Evolutionary conservation across 2,329 filamentous ascomycete species (phyloP).

Genomic region (Colletotrichum paranaense): DNA sequence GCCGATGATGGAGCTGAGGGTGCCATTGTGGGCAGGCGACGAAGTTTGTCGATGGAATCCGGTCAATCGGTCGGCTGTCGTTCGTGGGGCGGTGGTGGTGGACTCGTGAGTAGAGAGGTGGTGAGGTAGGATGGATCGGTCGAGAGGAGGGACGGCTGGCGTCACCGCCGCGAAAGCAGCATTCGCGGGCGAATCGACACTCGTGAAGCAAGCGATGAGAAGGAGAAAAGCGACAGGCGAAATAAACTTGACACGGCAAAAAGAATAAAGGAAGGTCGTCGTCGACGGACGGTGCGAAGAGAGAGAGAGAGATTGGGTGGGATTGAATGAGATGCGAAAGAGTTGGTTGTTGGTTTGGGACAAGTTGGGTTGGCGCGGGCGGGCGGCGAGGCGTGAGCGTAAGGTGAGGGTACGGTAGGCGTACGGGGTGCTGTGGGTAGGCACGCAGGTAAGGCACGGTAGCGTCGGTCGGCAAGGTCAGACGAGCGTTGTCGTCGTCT

Average conservation of each 20-base stretch:
- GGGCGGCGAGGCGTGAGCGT: background rate
- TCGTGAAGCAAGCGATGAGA: background rate
- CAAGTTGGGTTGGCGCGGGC: background rate
- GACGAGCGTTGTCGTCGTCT: constrained; percentile 27
- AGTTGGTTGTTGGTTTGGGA: background rate
- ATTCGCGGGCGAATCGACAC: constrained; percentile 30
- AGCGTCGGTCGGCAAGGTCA: constrained; percentile 4
- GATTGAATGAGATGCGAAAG: constrained; percentile 6
- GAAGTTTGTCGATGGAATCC: constrained; percentile 29
- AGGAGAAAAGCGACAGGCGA: background rate
- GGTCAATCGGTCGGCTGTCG: constrained; percentile 22
- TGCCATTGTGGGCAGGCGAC: constrained; percentile 32
- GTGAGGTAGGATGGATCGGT: constrained; percentile 25
- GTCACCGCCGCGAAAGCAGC: constrained; percentile 38
- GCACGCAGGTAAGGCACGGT: background rate
- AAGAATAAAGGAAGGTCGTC: constrained; percentile 11
- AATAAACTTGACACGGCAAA: background rate
- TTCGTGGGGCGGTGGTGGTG: background rate
- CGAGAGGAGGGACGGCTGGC: constrained; percentile 37
- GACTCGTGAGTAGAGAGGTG: background rate
- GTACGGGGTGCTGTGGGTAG: background rate
- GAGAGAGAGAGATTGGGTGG: constrained; percentile 1
- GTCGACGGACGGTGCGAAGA: constrained; percentile 12
- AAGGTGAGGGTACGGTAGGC: background rate
- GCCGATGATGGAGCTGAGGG: constrained; percentile 53